These are phyloP conservation scores for Trametes sp. DNA, from an alignment of 1,284 basidiomycete genomes.

Conservation along the genomic window DNA sequence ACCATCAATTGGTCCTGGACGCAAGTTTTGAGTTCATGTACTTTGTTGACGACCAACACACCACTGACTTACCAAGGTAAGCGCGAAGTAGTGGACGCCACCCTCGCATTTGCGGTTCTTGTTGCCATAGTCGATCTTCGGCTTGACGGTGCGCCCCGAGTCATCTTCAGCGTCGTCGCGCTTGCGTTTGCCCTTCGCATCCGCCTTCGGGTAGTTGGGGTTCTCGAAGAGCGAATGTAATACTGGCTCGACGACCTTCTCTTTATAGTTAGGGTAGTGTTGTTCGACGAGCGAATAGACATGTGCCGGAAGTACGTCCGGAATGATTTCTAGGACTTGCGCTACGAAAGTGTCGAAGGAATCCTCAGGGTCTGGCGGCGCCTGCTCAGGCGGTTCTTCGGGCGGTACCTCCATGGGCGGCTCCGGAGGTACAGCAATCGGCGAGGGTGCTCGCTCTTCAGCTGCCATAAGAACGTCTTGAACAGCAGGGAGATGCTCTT, in stretches of 20 bases:
- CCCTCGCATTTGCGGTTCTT: conserved; percentile 50
- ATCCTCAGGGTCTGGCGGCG: conserved; percentile 8
- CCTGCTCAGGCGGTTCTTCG: not conserved
- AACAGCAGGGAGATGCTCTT: too few relatives aligned
- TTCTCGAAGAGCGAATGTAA: conserved; percentile 69
- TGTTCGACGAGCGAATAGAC: conserved; percentile 53
- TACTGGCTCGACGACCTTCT: conserved; percentile 57
- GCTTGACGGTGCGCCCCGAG: conserved; percentile 38
- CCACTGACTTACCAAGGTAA: conserved; percentile 56
- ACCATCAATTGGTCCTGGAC: conserved; percentile 57
- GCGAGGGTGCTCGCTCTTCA: not conserved
- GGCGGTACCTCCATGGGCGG: too few relatives aligned
- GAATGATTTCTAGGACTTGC: conserved; percentile 69
- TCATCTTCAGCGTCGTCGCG: conserved; percentile 38
- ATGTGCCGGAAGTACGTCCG: conserved; percentile 67
- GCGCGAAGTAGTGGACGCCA: conserved; percentile 53
- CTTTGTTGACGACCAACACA: too few relatives aligned
- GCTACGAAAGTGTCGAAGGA: conserved; percentile 44
- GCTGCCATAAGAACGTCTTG: not conserved
- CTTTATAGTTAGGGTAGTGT: conserved; percentile 42
- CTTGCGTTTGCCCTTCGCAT: conserved; percentile 57
- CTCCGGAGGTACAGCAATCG: not conserved
- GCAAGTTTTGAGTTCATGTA: too few relatives aligned
- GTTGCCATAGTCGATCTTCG: conserved; percentile 59
- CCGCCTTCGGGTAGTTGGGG: conserved; percentile 64